Evolutionary conservation across 2,329 filamentous ascomycete species (phyloP).

Genomic region (Aspergillus fructus): DNA sequence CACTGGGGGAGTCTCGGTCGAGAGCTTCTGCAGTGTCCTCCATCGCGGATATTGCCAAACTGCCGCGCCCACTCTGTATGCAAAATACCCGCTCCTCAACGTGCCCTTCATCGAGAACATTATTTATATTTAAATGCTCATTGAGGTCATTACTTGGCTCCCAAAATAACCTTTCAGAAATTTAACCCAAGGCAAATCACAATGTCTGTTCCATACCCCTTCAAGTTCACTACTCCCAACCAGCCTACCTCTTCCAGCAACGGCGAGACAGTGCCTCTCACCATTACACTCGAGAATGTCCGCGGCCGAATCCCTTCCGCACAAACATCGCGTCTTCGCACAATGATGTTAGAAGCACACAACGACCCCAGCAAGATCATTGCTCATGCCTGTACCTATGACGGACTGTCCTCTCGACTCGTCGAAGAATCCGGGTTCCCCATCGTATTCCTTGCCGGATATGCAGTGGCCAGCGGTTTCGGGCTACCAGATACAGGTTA

Average conservation of each 20-base stretch:
- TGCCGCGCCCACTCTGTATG: neutral
- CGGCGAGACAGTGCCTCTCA: neutral
- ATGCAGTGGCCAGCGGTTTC: constrained; percentile 41
- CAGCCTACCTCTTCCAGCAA: constrained; percentile 1
- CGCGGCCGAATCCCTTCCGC: constrained; percentile 40
- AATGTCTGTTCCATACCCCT: constrained; percentile 13
- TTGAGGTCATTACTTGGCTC: neutral
- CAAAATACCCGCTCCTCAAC: neutral
- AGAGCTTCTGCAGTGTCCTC: neutral
- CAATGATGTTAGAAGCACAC: constrained; percentile 36
- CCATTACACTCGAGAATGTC: constrained; percentile 24
- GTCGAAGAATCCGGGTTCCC: constrained; percentile 50
- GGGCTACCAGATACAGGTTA: constrained; percentile 51
- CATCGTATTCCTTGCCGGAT: constrained; percentile 47
- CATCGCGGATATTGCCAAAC: constrained; percentile 1
- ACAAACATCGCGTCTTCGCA: constrained; percentile 36
- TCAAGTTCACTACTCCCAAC: constrained; percentile 9
- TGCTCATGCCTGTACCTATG: constrained; percentile 46
- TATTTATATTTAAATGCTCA: neutral
- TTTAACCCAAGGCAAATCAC: neutral
- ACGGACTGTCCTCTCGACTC: constrained; percentile 46
- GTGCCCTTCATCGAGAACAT: neutral
- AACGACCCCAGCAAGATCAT: constrained; percentile 45
- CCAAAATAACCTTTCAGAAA: neutral
- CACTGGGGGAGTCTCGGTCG: constrained; percentile 2